Percentiles rank a stretch among this genome's conserved stretches.
Conservation (phyloP, 495 filamentous ascomycete species). For the Aspergillus egyptiacus region DNA sequence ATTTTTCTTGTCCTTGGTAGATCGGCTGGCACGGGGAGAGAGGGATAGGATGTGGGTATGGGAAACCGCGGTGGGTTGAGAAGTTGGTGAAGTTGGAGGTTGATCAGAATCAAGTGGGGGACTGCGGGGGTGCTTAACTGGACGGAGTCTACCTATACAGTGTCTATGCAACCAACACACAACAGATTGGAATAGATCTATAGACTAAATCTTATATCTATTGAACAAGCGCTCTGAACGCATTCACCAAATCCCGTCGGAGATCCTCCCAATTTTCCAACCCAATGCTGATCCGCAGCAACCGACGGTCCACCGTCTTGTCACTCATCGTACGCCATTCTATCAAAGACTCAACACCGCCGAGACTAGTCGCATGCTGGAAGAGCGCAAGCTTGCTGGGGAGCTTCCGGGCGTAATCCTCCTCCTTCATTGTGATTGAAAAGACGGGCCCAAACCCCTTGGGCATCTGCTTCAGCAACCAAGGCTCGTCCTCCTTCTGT, state of each 20-base stretch:
- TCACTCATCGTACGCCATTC: conserved; percentile 71
- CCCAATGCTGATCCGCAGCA: conserved; percentile 80
- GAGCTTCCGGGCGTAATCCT: conserved; percentile 55
- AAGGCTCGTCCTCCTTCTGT: conserved; percentile 59
- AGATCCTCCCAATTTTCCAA: conserved; percentile 86
- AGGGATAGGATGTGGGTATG: neutral
- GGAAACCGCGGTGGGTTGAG: neutral
- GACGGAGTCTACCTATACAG: too few relatives aligned
- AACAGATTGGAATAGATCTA: too few relatives aligned
- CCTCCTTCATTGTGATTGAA: conserved; percentile 56
- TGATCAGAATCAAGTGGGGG: neutral
- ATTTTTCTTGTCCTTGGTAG: conserved; percentile 1
- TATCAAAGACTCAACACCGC: conserved; percentile 90
- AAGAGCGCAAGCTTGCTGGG: conserved; percentile 77
- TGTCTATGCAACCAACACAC: neutral
- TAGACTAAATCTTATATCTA: conserved; percentile 7
- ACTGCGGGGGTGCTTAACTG: neutral
- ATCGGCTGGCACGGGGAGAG: too few relatives aligned
- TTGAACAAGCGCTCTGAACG: conserved; percentile 41
- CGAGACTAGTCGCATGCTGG: conserved; percentile 90
- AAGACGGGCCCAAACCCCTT: conserved; percentile 88
- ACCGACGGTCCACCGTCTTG: conserved; percentile 57
- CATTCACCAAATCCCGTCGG: conserved; percentile 64
- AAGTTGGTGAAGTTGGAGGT: neutral
- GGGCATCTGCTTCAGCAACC: conserved; percentile 88